Evolutionary conservation across 306 rosid species (phyloP).

Genomic region (Canavalia gladiata): DNA sequence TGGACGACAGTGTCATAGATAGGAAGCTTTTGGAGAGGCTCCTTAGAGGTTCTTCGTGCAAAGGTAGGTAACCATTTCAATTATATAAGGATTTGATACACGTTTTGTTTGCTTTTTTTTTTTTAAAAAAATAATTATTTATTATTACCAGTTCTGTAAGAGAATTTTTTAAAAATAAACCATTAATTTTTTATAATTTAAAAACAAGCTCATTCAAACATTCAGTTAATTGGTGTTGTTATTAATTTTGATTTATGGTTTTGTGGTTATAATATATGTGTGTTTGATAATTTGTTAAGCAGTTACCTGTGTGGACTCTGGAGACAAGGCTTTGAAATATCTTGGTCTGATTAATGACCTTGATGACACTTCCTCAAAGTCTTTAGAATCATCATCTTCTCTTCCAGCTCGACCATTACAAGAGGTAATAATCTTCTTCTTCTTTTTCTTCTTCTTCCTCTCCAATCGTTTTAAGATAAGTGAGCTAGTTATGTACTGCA

Average conservation of each 20-base stretch:
- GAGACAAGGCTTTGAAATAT: slow-evolving; percentile 92
- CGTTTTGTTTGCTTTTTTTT: neutral
- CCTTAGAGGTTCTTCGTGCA: slow-evolving; percentile 76
- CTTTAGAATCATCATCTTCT: slow-evolving; percentile 56
- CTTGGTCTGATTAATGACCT: slow-evolving; percentile 74
- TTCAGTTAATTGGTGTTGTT: neutral
- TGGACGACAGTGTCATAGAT: slow-evolving; percentile 84
- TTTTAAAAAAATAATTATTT: no score
- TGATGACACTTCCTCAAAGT: slow-evolving; percentile 54
- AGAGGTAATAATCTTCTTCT: slow-evolving; percentile 47
- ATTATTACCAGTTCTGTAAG: no score
- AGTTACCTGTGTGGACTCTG: slow-evolving; percentile 96
- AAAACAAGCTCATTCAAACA: no score
- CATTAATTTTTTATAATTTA: no score
- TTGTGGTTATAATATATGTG: neutral
- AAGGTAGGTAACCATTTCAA: slow-evolving; percentile 65
- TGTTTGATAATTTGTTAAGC: slow-evolving; percentile 20
- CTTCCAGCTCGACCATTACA: slow-evolving; percentile 39
- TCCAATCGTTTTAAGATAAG: neutral
- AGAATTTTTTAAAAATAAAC: no score
- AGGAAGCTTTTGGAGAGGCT: slow-evolving; percentile 90
- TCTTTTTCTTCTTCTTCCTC: neutral
- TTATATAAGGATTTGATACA: neutral
- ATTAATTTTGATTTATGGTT: neutral
- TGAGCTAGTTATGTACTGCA: neutral